These are phyloP conservation scores for Fraxinus xanthoxyloides DNA, from an alignment of 305 asterid species.

Conservation along the genomic window DNA sequence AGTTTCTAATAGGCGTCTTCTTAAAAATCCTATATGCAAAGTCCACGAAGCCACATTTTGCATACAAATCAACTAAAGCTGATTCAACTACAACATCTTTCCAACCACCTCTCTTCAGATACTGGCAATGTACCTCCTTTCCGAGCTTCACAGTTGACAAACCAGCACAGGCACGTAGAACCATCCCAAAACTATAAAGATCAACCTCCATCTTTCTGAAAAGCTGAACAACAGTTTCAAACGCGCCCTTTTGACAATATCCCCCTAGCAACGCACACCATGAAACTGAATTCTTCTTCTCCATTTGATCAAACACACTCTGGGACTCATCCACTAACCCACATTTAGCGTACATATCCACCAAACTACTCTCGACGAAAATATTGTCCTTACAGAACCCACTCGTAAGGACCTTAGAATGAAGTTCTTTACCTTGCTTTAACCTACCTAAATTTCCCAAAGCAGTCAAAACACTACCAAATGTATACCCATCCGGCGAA, in stretches of 20 bases:
- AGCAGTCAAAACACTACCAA: conserved; percentile 75
- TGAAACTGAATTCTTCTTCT: conserved; percentile 61
- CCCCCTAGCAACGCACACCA: conserved; percentile 92
- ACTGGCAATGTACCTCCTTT: conserved; percentile 86
- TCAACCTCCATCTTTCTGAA: conserved; percentile 61
- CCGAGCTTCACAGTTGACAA: conserved; percentile 73
- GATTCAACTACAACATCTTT: conserved; percentile 84
- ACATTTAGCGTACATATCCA: conserved; percentile 82
- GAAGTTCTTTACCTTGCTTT: conserved; percentile 69
- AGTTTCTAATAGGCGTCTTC: conserved; percentile 58
- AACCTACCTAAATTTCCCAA: conserved; percentile 74
- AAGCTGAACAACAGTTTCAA: conserved; percentile 52
- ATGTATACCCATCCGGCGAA: conserved; percentile 59
- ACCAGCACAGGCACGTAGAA: conserved; percentile 85
- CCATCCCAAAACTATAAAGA: conserved; percentile 69
- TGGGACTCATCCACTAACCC: conserved; percentile 57
- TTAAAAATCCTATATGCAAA: conserved; percentile 59
- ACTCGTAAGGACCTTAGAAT: conserved; percentile 41
- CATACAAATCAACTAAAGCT: conserved; percentile 82
- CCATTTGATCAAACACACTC: conserved; percentile 65
- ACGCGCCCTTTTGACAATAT: conserved; percentile 63
- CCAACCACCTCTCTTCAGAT: conserved; percentile 79
- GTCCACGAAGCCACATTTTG: conserved; percentile 77
- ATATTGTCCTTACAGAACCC: conserved; percentile 55
- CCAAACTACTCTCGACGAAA: conserved; percentile 62